phyloP scores from a whole-genome alignment of 306 rosid species.

The Glycyrrhiza uralensis region DNA sequence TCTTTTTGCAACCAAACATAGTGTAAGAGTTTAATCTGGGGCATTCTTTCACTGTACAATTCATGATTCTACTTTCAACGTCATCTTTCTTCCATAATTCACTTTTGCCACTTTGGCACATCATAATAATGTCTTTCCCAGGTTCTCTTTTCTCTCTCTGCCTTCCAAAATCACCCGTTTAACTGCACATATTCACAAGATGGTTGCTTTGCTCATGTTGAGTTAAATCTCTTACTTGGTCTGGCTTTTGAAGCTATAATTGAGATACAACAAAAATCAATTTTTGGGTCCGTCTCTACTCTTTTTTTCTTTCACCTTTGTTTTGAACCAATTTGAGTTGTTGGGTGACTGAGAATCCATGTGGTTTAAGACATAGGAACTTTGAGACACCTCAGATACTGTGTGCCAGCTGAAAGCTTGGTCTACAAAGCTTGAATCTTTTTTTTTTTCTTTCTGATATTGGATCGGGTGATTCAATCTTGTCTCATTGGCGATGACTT shows the following conservation, averaged over 20 bases:
- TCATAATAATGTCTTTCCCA: slow-evolving; percentile 18
- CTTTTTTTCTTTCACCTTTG: neutral
- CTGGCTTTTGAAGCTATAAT: neutral
- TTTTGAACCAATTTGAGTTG: neutral
- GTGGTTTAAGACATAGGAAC: neutral
- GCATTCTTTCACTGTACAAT: no score
- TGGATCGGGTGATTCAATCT: neutral
- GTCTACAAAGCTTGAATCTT: neutral
- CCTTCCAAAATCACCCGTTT: neutral
- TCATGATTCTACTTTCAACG: neutral
- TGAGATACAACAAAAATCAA: neutral
- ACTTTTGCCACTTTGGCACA: neutral
- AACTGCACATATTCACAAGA: neutral
- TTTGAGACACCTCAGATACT: neutral
- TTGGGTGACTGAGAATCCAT: no score
- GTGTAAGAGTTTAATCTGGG: no score
- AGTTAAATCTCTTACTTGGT: neutral
- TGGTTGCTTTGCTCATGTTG: neutral
- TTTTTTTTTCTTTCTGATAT: neutral
- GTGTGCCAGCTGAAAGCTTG: neutral
- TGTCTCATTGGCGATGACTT: neutral
- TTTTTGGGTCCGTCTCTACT: neutral
- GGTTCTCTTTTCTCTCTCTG: slow-evolving; percentile 19
- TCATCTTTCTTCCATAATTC: slow-evolving; percentile 10
- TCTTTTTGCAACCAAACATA: no score